These are phyloP conservation scores for Ceratocystis papillata DNA, from an alignment of 2,329 filamentous ascomycete species.

Conservation along the genomic window DNA sequence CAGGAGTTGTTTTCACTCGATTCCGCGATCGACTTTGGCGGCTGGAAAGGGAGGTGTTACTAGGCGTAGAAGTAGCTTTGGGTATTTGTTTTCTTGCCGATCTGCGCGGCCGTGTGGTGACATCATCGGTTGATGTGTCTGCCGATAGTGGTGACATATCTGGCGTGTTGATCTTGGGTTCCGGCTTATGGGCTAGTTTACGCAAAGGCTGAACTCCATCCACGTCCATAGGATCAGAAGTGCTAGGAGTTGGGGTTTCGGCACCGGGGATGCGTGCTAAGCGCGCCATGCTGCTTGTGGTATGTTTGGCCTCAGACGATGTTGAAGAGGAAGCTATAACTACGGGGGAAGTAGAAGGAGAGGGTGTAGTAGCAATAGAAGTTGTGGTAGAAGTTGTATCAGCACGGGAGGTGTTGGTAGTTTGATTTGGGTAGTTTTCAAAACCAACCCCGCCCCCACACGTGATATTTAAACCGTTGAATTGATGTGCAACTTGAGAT, in stretches of 20 bases:
- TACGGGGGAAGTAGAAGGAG: not conserved
- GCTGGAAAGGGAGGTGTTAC: not conserved
- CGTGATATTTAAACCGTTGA: slow-evolving; percentile 18
- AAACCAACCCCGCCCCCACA: slow-evolving; percentile 11
- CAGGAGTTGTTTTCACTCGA: not conserved
- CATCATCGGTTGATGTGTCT: slow-evolving; percentile 13
- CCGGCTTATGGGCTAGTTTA: slow-evolving; percentile 7
- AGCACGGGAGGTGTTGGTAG: not conserved
- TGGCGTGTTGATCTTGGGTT: not conserved
- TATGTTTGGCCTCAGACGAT: not conserved
- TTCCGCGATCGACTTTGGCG: slow-evolving; percentile 13
- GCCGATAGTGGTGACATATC: not conserved
- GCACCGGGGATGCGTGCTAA: slow-evolving; percentile 17
- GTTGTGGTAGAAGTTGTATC: not conserved
- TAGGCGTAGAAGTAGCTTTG: not conserved
- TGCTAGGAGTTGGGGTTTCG: not conserved
- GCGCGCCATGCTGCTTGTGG: slow-evolving; percentile 18
- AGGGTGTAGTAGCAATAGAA: not conserved
- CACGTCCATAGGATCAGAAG: slow-evolving; percentile 19
- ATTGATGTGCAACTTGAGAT: slow-evolving; percentile 21
- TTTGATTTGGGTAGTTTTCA: not conserved
- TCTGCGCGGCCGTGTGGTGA: slow-evolving; percentile 13
- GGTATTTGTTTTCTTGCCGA: slow-evolving; percentile 11
- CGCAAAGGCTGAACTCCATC: slow-evolving; percentile 14
- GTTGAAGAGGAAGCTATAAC: not conserved